phyloP scores from a whole-genome alignment of 352 stramenopile species.

The Globisporangium takayamanum region DNA sequence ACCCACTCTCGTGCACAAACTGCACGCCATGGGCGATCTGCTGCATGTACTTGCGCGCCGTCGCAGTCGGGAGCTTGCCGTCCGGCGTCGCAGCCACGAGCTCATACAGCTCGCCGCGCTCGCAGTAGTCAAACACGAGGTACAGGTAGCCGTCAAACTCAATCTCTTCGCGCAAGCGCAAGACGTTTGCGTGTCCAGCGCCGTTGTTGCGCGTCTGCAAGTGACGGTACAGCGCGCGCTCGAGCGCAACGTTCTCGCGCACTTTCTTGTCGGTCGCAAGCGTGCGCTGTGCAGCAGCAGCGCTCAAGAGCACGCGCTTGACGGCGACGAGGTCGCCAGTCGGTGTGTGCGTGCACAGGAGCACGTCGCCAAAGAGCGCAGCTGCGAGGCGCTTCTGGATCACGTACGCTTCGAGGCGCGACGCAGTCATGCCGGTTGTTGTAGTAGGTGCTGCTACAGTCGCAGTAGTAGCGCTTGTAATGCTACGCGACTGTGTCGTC shows the following conservation, averaged over 20 bases:
- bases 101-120: slow-evolving; percentile 72
- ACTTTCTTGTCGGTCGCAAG: slow-evolving; percentile 68
- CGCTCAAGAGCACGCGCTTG: slow-evolving; percentile 72
- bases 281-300: slow-evolving; percentile 44
- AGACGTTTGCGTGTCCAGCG: slow-evolving; percentile 57
- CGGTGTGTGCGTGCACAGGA: slow-evolving; percentile 64
- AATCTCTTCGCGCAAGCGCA: slow-evolving; percentile 68
- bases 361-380: slow-evolving; percentile 75
- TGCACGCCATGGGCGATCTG: slow-evolving; percentile 69
- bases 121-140: slow-evolving; percentile 72
- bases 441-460: not conserved
- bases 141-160: slow-evolving; percentile 76
- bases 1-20: slow-evolving; percentile 70
- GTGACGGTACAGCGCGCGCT: slow-evolving; percentile 62
- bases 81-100: slow-evolving; percentile 48
- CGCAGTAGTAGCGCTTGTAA: not conserved
- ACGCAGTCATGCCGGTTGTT: slow-evolving; percentile 16
- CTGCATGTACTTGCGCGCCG: slow-evolving; percentile 44
- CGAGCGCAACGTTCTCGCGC: slow-evolving; percentile 73
- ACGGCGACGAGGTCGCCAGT: slow-evolving; percentile 62
- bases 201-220: slow-evolving; percentile 47
- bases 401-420: slow-evolving; percentile 74
- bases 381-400: slow-evolving; percentile 70
- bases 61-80: slow-evolving; percentile 38
- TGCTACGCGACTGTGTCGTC: too few relatives aligned